A percentile compares a stretch with the other conserved stretches of the same genome.
Conservation (phyloP, 2,329 filamentous ascomycete species). For the Colletotrichum sp. region DNA sequence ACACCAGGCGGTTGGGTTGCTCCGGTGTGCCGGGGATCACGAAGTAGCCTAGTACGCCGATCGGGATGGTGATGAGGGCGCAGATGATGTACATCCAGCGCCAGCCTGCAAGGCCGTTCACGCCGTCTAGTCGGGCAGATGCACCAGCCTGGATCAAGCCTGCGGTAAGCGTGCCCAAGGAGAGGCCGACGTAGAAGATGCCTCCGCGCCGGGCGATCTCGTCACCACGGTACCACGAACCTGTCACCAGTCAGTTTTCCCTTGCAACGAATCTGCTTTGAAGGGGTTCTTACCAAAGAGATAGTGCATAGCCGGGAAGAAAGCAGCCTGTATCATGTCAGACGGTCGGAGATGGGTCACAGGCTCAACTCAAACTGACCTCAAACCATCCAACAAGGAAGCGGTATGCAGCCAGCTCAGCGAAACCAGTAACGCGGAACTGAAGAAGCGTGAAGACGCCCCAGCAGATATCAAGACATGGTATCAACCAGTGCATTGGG, state of each 20-base stretch:
- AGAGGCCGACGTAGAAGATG: slow-evolving; percentile 48
- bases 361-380: not conserved
- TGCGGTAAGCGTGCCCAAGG: slow-evolving; percentile 48
- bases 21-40: slow-evolving; percentile 38
- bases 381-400: slow-evolving; percentile 40
- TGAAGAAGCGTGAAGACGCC: slow-evolving; percentile 59
- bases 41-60: slow-evolving; percentile 44
- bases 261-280: not conserved
- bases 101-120: slow-evolving; percentile 46
- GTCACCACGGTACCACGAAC: slow-evolving; percentile 53
- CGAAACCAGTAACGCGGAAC: slow-evolving; percentile 25
- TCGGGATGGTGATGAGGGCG: slow-evolving; percentile 44
- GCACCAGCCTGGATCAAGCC: slow-evolving; percentile 50
- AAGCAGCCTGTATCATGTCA: slow-evolving; percentile 30
- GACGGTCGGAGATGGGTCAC: not conserved
- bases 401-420: slow-evolving; percentile 26
- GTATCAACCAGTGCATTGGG: slow-evolving; percentile 30
- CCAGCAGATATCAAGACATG: slow-evolving; percentile 52
- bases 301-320: slow-evolving; percentile 37
- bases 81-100: slow-evolving; percentile 53
- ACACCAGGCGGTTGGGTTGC: slow-evolving; percentile 32
- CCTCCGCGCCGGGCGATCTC: slow-evolving; percentile 44
- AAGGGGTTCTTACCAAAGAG: slow-evolving; percentile 38
- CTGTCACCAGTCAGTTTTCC: slow-evolving; percentile 45
- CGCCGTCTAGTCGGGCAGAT: slow-evolving; percentile 46